Conservation (phyloP, 2,329 filamentous ascomycete genomes). For the Exophiala lecanii-corni region DNA sequence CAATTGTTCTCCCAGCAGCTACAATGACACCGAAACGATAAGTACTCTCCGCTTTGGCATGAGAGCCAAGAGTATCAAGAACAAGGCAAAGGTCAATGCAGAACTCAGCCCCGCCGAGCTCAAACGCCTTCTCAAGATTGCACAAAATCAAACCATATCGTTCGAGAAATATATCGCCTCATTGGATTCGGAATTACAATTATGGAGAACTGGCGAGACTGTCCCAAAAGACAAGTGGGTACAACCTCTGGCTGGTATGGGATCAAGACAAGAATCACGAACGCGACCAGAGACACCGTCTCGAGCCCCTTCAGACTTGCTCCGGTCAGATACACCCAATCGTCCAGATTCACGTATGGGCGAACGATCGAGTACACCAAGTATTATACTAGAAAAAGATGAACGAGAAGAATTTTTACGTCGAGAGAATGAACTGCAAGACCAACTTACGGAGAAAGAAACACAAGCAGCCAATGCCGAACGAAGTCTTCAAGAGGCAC, state of each 20-base stretch:
- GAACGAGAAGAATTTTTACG: constrained; percentile 93
- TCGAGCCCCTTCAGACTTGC: constrained; percentile 49
- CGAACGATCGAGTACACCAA: constrained; percentile 82
- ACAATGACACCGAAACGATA: constrained; percentile 93
- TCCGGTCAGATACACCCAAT: constrained; percentile 45
- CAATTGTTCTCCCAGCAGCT: constrained; percentile 97
- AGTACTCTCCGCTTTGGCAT: constrained; percentile 92
- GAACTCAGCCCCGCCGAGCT: constrained; percentile 94
- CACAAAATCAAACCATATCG: constrained; percentile 79
- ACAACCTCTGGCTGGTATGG: constrained; percentile 47
- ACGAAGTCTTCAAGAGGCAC: constrained; percentile 73
- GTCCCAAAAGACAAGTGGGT: constrained; percentile 91
- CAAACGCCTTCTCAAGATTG: constrained; percentile 88
- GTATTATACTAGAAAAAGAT: constrained; percentile 85
- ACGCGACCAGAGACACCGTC: constrained; percentile 56
- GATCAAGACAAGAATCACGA: constrained; percentile 42
- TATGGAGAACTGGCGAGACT: constrained; percentile 81
- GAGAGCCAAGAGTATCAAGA: constrained; percentile 97
- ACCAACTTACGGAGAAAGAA: constrained; percentile 92
- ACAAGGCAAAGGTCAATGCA: constrained; percentile 99
- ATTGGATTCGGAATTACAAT: constrained; percentile 76
- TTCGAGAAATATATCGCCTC: constrained; percentile 83
- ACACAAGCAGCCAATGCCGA: constrained; percentile 73
- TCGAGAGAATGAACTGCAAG: constrained; percentile 93
- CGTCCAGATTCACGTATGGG: constrained; percentile 64